These are phyloP conservation scores for Suillus plorans DNA, from an alignment of 768 basidiomycete genomes.

Conservation along the genomic window DNA sequence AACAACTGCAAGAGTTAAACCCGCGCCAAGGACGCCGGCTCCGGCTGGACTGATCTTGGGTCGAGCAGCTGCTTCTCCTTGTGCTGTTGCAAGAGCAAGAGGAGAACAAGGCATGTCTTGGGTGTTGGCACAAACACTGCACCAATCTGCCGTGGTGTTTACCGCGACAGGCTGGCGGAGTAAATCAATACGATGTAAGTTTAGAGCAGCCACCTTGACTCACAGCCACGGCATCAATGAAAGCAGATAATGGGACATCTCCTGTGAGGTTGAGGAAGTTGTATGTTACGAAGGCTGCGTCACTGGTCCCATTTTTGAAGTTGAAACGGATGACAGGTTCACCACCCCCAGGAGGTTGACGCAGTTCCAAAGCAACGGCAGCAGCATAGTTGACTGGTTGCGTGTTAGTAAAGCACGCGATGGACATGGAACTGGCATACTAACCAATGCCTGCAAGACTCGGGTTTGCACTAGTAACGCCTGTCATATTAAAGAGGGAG, in stretches of 20 bases:
- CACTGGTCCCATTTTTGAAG: constrained; percentile 65
- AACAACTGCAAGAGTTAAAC: constrained; percentile 46
- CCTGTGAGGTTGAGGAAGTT: constrained; percentile 42
- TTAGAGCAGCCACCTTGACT: constrained; percentile 11
- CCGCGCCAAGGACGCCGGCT: constrained; percentile 70
- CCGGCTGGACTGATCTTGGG: constrained; percentile 50
- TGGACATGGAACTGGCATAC: neutral
- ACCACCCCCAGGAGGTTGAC: constrained; percentile 42
- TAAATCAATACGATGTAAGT: constrained; percentile 1
- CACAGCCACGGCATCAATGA: constrained; percentile 44
- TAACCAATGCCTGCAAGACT: constrained; percentile 60
- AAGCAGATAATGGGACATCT: constrained; percentile 55
- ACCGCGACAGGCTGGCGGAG: constrained; percentile 45
- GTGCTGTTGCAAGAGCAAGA: constrained; percentile 33
- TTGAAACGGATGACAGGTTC: constrained; percentile 59
- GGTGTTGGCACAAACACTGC: constrained; percentile 55
- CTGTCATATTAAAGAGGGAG: constrained; percentile 77
- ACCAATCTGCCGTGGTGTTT: constrained; percentile 58
- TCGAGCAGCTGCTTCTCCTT: constrained; percentile 31
- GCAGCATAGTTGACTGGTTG: constrained; percentile 60
- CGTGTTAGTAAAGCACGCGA: neutral
- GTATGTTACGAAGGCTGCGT: constrained; percentile 47
- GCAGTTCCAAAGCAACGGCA: constrained; percentile 58
- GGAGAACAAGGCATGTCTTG: constrained; percentile 57
- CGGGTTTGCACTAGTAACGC: constrained; percentile 47